phyloP scores from a whole-genome alignment of 1,139 yeast species.

The Candida freyschussii region DNA sequence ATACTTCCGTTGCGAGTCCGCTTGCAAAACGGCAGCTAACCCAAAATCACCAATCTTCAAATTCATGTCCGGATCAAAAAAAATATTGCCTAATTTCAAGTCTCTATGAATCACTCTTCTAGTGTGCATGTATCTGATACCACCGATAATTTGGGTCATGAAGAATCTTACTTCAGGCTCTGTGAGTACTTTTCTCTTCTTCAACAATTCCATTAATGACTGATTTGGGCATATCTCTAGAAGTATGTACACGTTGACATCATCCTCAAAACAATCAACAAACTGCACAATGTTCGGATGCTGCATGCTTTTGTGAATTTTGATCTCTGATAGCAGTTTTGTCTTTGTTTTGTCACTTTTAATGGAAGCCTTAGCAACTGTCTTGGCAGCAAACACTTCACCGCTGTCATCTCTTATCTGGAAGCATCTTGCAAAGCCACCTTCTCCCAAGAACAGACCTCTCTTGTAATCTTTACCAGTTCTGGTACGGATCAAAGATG shows the following conservation, averaged over 20 bases:
- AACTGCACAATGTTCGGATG: constrained; percentile 91
- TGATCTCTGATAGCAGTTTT: constrained; percentile 86
- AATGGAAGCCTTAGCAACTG: constrained; percentile 93
- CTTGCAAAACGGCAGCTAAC: constrained; percentile 79
- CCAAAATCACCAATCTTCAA: constrained; percentile 96
- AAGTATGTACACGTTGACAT: constrained; percentile 84
- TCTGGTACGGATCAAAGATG: constrained; percentile 83
- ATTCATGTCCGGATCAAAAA: constrained; percentile 88
- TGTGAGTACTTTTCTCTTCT: constrained; percentile 72
- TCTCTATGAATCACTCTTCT: constrained; percentile 96
- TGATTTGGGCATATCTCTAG: constrained; percentile 93
- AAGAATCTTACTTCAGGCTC: constrained; percentile 91
- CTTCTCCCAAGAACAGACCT: constrained; percentile 91
- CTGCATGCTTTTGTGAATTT: constrained; percentile 85
- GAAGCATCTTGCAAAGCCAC: constrained; percentile 98
- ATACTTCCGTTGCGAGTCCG: constrained; percentile 68
- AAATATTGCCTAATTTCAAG: constrained; percentile 88
- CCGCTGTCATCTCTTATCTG: constrained; percentile 92
- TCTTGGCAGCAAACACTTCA: constrained; percentile 89
- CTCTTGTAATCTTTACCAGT: constrained; percentile 86
- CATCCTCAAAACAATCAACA: constrained; percentile 93
- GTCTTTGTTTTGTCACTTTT: constrained; percentile 88
- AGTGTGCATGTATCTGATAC: constrained; percentile 85
- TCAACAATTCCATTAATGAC: constrained; percentile 86
- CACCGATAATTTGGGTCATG: constrained; percentile 92